Evolutionary conservation across 1,139 yeast genomes (phyloP).

Genomic region (Geotrichum citri-aurantii): DNA sequence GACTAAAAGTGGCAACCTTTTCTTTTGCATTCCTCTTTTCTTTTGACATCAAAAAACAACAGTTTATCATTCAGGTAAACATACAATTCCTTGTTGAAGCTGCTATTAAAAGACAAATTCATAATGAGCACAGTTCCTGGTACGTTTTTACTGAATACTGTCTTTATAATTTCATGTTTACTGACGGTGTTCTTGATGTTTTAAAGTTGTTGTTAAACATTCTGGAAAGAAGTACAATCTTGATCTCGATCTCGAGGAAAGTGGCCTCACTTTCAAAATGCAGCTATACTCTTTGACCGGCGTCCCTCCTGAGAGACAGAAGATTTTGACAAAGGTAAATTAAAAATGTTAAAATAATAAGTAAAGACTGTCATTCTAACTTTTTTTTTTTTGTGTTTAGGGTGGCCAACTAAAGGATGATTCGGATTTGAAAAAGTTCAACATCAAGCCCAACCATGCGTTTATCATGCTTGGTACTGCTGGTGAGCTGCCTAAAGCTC

Average conservation of each 20-base stretch:
- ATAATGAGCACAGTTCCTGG: conserved; percentile 19
- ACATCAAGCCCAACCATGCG: conserved; percentile 58
- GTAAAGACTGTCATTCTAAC: background rate
- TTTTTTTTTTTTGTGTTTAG: background rate
- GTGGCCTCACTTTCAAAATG: conserved; percentile 63
- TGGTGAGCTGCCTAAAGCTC: conserved; percentile 59
- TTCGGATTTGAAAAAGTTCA: conserved; percentile 44
- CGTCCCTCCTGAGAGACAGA: conserved; percentile 83
- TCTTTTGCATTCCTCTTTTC: background rate
- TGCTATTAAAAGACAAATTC: background rate
- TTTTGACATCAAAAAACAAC: background rate
- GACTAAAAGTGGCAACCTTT: conserved; percentile 11
- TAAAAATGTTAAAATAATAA: conserved; percentile 7
- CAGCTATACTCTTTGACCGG: conserved; percentile 69
- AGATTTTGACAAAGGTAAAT: conserved; percentile 61
- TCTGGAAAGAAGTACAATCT: conserved; percentile 79
- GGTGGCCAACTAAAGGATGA: conserved; percentile 84
- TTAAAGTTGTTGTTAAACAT: conserved; percentile 59
- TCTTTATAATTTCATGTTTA: background rate
- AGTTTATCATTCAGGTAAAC: background rate
- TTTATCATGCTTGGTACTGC: conserved; percentile 94
- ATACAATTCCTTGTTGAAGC: background rate
- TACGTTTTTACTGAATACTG: background rate
- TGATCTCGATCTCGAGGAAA: conserved; percentile 45
- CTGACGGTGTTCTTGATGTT: background rate